Base-by-base conservation (phyloP, 208 protist genomes). In the Giardia duodenalis region DNA sequence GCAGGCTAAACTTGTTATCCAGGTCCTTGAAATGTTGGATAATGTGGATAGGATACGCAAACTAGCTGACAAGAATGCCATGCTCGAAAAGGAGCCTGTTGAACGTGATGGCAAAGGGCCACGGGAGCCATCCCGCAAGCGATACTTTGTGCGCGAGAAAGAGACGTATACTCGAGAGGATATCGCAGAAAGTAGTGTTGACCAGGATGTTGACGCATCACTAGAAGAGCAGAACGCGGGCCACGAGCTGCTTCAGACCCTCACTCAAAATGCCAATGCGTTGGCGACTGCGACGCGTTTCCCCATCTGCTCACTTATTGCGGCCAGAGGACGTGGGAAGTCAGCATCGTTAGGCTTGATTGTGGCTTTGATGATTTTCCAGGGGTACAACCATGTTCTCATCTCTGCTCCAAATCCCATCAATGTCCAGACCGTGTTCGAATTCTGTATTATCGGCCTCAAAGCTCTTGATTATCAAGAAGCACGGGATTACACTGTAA, bases 321-420 rank as follows among this genome's bases (percentile, higher is more conserved):
- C 98, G 0, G 96, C 96, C 1, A 95, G 98, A 94, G 98, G 98
- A 46, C 96, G 99, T 57, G 99, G 99, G 90, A 99, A 99, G 95
- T 97, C 96, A 0, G 97, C 97, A 10, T 94, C 96, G 22, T 90
- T 98, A 0, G 97, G 95, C 43, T 95, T 99, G 47, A 95, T 97
- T 0, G 97, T 99, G 0, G 97, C 98, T 0, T 96, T 96, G 0
- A 98, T 98, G 0, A 93, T 99, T 10, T 96, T 96, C 0, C 97
- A 98, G 93, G 98, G 97, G 86, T 98, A 98, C 95, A 98, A 97
- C n/a, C 99, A 99, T 94, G 98, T 99, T 88, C 99, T 99, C 93
- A 98, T 99, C 47, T 99, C 97, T 43, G 97, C 98, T 0, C 99
- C 99, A 47, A 96, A 96, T 2, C 97, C 98, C 1, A 97, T 98